phyloP scores from a whole-genome alignment of 805 yeast species.

The Monosporozyma aerobia region DNA sequence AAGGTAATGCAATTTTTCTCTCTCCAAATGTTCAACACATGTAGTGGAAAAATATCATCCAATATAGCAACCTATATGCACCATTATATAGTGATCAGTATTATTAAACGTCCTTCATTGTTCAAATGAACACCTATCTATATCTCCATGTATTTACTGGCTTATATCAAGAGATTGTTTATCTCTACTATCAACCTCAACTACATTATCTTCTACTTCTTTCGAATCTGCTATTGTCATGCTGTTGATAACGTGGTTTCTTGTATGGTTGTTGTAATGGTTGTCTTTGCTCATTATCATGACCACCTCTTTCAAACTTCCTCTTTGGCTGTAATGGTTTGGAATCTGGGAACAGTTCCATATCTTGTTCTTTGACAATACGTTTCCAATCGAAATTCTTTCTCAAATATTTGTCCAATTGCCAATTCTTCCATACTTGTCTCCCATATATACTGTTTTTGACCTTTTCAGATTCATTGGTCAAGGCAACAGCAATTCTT shows the following conservation, averaged over 20 bases:
- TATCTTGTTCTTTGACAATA: constrained; percentile 45
- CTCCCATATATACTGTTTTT: constrained; percentile 84
- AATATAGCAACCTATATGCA: too few relatives aligned
- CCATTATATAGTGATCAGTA: too few relatives aligned
- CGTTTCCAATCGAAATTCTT: constrained; percentile 66
- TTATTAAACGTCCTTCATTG: too few relatives aligned
- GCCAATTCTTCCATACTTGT: constrained; percentile 79
- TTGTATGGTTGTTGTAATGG: not conserved
- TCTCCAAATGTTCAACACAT: too few relatives aligned
- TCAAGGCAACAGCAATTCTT: constrained; percentile 63
- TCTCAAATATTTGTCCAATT: constrained; percentile 57
- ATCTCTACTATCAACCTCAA: too few relatives aligned
- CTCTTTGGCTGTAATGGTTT: constrained; percentile 25
- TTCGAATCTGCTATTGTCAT: not conserved
- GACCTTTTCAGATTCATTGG: constrained; percentile 50
- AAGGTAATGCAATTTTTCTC: too few relatives aligned
- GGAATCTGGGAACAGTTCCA: constrained; percentile 32
- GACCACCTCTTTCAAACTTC: not conserved
- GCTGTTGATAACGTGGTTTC: not conserved
- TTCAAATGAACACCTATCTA: too few relatives aligned
- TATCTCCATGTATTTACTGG: too few relatives aligned
- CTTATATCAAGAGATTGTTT: too few relatives aligned
- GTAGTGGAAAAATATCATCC: too few relatives aligned
- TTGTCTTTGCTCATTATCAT: constrained; percentile 5
- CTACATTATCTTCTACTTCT: constrained; percentile 9